Evolutionary conservation across 2,329 filamentous ascomycete species (phyloP).

Genomic region (Epichloe sibirici): DNA sequence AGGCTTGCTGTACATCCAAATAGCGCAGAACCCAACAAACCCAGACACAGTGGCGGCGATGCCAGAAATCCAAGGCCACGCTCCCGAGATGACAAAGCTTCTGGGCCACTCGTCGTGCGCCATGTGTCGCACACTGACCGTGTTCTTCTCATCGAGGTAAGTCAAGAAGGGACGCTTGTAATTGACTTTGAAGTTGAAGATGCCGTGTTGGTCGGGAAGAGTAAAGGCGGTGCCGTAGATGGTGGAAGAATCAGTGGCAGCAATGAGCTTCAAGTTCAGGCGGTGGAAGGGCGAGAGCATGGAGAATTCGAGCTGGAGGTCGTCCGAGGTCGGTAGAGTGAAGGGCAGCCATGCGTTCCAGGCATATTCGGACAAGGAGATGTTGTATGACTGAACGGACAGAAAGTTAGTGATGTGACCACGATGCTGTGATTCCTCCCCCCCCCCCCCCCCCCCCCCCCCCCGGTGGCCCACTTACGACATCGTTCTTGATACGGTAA

Average conservation of each 20-base stretch:
- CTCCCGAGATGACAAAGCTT: slow-evolving; percentile 78
- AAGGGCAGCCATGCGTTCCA: slow-evolving; percentile 68
- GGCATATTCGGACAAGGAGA: slow-evolving; percentile 78
- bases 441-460: too few species aligned
- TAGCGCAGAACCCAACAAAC: slow-evolving; percentile 70
- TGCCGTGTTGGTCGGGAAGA: slow-evolving; percentile 92
- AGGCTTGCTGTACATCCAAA: slow-evolving; percentile 70
- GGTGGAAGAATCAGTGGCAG: slow-evolving; percentile 52
- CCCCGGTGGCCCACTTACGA: slow-evolving; percentile 50
- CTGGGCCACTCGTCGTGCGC: slow-evolving; percentile 94
- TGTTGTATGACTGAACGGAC: slow-evolving; percentile 58
- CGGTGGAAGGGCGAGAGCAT: slow-evolving; percentile 98
- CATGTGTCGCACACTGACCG: slow-evolving; percentile 90
- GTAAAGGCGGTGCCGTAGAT: slow-evolving; percentile 66
- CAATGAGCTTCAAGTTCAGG: slow-evolving; percentile 49
- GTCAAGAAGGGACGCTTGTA: slow-evolving; percentile 92
- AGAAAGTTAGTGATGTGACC: background rate
- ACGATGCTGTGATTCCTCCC: too few species aligned
- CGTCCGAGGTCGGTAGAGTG: slow-evolving; percentile 54
- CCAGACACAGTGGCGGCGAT: slow-evolving; percentile 73
- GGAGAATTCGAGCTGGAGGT: slow-evolving; percentile 87
- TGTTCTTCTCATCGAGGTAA: slow-evolving; percentile 83
- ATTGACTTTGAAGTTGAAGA: slow-evolving; percentile 97
- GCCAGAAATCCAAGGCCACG: slow-evolving; percentile 89
- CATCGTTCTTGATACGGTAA: slow-evolving; percentile 93